Conservation (phyloP, 208 protist genomes). For the Trichomonas vaginalis region DNA sequence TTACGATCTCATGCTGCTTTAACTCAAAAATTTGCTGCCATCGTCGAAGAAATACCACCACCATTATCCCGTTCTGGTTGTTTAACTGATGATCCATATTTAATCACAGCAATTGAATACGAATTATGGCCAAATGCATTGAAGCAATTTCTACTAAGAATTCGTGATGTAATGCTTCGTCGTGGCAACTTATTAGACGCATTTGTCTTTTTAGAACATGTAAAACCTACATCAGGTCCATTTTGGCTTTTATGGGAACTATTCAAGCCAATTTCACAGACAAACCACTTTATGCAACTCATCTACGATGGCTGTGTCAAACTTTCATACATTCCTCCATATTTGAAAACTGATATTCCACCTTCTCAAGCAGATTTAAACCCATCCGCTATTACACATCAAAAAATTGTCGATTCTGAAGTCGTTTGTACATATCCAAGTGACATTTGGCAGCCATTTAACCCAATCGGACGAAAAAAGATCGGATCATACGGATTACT, state of each 20-base stretch:
- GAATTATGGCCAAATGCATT: neutral
- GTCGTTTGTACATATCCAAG: neutral
- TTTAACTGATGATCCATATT: neutral
- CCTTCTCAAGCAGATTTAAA: neutral
- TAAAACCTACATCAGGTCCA: neutral
- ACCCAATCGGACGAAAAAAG: neutral
- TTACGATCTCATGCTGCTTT: neutral
- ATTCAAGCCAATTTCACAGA: neutral
- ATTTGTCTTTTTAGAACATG: neutral
- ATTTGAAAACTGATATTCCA: neutral
- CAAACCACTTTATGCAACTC: neutral
- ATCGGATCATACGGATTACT: neutral
- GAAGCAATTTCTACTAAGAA: neutral
- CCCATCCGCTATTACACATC: neutral
- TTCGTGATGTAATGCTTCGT: neutral
- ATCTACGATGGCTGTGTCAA: neutral
- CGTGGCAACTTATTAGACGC: neutral
- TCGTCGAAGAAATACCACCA: neutral
- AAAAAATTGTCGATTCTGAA: neutral
- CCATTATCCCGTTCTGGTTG: neutral
- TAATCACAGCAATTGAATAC: neutral
- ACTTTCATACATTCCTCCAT: neutral
- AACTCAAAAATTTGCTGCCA: neutral
- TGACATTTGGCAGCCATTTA: neutral
- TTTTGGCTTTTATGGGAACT: conserved; percentile 14